Base-by-base conservation (phyloP, 225 moss, liverwort and hornwort genomes). In the Polytrichum formosum region DNA sequence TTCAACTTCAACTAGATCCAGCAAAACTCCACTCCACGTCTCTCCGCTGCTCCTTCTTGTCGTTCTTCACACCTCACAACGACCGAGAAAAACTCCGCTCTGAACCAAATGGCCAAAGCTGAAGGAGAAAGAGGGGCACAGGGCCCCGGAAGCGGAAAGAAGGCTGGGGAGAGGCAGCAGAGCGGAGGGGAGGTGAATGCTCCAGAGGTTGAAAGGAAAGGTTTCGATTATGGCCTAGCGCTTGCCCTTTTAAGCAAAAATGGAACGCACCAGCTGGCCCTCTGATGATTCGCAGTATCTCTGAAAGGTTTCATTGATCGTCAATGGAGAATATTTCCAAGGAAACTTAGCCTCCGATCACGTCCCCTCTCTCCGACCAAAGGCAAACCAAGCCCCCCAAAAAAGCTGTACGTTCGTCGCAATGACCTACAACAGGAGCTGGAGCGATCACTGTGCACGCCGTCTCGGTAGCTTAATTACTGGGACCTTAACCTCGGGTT, bases 91-190 rank as follows among this genome's bases (percentile, higher is more conserved):
- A 16, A 35, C 8, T 35, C 35, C 9, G 35, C 35, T 8, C 35
- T 35, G 35, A 46, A 13, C 46, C 37, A 13, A 37, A 37, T 13
- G 37, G 37, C 13, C 46, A 46, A 35, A 46, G 46, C 46, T 46
- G 13, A 46, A 22, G 67, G 65, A 33, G 17, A 73, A 23, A n/a
- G 26, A 23, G 35, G 54, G 54, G 26, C 62, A 23, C 70, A 70
- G 63, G 67, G 73, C 55, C 64, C 73, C 73, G 70, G 35, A 28
- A 59, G 61, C 76, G 70, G 20, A 23, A 23, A 56, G 53, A 65
- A 59, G 26, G 61, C 71, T 54, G 1, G 33, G 17, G 54, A 33
- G 66, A 67, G 54, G 77, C 53, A 68, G 67, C 67, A 77, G 71
- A 69, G 73, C n/a, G 65, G 31, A 20, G 28, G 66, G 55, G 16